phyloP scores from a whole-genome alignment of 164 flowering plant species.

The Magnolia officinalis region DNA sequence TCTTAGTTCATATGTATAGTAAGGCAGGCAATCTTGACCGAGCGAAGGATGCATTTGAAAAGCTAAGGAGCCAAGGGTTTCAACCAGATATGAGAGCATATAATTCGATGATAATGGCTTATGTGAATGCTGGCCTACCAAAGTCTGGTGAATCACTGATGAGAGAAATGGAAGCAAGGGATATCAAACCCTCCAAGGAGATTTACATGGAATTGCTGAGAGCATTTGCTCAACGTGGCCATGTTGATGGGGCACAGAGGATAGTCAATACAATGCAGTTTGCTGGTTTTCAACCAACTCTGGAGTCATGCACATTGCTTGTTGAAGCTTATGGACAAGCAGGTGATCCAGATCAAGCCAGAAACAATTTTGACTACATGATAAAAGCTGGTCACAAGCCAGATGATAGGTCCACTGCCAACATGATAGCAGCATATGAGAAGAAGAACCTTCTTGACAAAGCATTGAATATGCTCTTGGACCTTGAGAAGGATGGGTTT shows the following conservation, averaged over 20 bases:
- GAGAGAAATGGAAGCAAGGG: slow-evolving; percentile 73
- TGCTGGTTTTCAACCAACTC: slow-evolving; percentile 46
- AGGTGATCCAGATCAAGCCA: slow-evolving; percentile 60
- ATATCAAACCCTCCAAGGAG: slow-evolving; percentile 54
- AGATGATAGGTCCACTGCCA: slow-evolving; percentile 71
- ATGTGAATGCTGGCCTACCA: slow-evolving; percentile 61
- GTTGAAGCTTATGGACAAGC: slow-evolving; percentile 62
- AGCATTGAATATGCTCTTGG: slow-evolving; percentile 59
- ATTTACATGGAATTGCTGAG: slow-evolving; percentile 72
- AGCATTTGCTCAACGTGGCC: slow-evolving; percentile 54
- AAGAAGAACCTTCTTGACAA: slow-evolving; percentile 65
- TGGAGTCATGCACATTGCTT: slow-evolving; percentile 62
- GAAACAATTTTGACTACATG: slow-evolving; percentile 59
- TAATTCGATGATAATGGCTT: slow-evolving; percentile 74
- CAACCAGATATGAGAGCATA: slow-evolving; percentile 57
- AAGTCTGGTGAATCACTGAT: slow-evolving; percentile 48
- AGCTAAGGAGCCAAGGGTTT: slow-evolving; percentile 58
- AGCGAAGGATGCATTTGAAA: slow-evolving; percentile 66
- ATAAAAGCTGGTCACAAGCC: slow-evolving; percentile 58
- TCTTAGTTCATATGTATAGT: slow-evolving; percentile 73
- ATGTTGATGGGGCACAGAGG: slow-evolving; percentile 45
- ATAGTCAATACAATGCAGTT: slow-evolving; percentile 59
- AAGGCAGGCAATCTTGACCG: slow-evolving; percentile 60
- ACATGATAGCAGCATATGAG: slow-evolving; percentile 71
- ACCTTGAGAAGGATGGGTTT: slow-evolving; percentile 76